These are phyloP conservation scores for Tuber aestivum DNA, from an alignment of 495 filamentous ascomycete genomes.

Conservation along the genomic window DNA sequence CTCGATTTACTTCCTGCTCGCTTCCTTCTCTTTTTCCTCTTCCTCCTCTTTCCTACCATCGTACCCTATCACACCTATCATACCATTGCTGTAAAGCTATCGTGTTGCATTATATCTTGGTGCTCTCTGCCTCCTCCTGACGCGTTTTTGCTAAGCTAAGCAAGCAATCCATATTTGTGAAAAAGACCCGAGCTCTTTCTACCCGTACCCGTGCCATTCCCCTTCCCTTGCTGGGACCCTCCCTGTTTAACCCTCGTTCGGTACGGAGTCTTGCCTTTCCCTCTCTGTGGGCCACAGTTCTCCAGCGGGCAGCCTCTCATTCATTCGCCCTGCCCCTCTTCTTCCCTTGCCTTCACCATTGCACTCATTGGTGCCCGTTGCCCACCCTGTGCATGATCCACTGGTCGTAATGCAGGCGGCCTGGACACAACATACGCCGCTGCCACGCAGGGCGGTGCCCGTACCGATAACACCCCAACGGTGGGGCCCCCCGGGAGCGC, in stretches of 20 bases:
- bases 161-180: background rate
- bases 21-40: background rate
- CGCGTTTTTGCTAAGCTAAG: background rate
- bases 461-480: constrained; percentile 20
- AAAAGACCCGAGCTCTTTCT: background rate
- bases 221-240: background rate
- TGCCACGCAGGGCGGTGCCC: constrained; percentile 25
- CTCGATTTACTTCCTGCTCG: background rate
- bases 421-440: constrained; percentile 24
- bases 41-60: background rate
- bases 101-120: background rate
- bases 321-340: constrained; percentile 1
- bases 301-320: background rate
- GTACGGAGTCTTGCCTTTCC: constrained; percentile 2
- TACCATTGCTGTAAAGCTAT: background rate
- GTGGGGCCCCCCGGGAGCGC: constrained; percentile 1
- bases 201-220: background rate
- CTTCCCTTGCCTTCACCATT: constrained; percentile 15
- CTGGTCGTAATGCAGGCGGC: constrained; percentile 17
- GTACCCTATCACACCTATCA: no score
- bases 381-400: constrained; percentile 8
- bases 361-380: background rate
- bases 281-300: constrained; percentile 5
- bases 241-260: background rate
- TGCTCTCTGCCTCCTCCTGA: background rate